Evolutionary conservation across 768 basidiomycete species (phyloP).

Genomic region (Royoungia palumana): DNA sequence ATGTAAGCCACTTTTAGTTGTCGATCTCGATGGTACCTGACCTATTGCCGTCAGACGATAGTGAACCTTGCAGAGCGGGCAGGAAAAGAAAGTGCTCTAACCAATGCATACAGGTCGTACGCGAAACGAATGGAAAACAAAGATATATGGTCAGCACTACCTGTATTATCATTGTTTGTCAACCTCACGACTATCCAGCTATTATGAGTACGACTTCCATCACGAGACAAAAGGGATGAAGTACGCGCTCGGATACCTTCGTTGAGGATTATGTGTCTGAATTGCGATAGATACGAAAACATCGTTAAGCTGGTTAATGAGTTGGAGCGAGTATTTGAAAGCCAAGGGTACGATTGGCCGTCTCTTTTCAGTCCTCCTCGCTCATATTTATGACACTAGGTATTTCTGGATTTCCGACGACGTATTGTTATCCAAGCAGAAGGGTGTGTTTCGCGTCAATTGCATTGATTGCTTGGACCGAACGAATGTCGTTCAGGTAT

Average conservation of each 20-base stretch:
- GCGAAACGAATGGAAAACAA: constrained; percentile 53
- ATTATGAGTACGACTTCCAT: constrained; percentile 90
- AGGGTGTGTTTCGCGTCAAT: constrained; percentile 84
- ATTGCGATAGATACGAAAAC: constrained; percentile 71
- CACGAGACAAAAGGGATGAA: constrained; percentile 93
- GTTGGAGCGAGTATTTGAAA: constrained; percentile 73
- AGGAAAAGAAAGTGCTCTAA: constrained; percentile 83
- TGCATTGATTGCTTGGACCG: constrained; percentile 96
- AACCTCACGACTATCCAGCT: constrained; percentile 40
- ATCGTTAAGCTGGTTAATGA: constrained; percentile 70
- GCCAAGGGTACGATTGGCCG: constrained; percentile 60
- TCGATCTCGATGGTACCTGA: constrained; percentile 4
- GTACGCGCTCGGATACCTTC: constrained; percentile 38
- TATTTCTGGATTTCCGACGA: constrained; percentile 82
- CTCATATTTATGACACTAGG: constrained; percentile 33
- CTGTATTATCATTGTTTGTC: neutral
- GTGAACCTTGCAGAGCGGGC: constrained; percentile 89
- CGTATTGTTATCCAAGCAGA: constrained; percentile 71
- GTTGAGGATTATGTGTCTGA: neutral
- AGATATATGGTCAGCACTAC: constrained; percentile 51
- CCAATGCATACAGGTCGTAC: constrained; percentile 71
- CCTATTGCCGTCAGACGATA: constrained; percentile 48
- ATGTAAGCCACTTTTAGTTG: constrained; percentile 43
- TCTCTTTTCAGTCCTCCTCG: neutral
- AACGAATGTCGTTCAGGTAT: constrained; percentile 90